Evolutionary conservation across 345 rosid species (phyloP), one percentile per base, ranked within the genome.

Genomic region (thale cress (Arabidopsis thaliana)): DNA sequence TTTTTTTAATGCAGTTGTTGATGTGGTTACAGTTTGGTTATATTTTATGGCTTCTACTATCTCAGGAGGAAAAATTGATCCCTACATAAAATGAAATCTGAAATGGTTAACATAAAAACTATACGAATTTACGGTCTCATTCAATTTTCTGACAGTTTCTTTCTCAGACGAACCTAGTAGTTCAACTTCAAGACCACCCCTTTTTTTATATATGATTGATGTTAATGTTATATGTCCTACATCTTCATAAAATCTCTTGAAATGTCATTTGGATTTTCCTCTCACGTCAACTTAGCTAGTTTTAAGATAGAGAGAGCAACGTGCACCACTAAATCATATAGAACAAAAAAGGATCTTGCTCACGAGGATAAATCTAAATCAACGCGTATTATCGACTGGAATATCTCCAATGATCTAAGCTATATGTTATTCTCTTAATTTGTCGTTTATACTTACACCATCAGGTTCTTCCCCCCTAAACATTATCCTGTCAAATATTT

Each of bases 401-500:
- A 55, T 71, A 71, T 64, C 70, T 63, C 45, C 37, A 56, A 45
- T 49, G 48, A 66, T 45, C 52, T 37, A 41, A 60, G 41, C 9
- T 51, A 33, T 42, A 68, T 76, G 68, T 60, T 61, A 69, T 77
- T 53, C 45, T 6, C 28, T 70, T 46, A 6, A 38, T 63, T 77
- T 70, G 80, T 77, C 80, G 44, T 64, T 28, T 28, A 28, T 28
- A 28, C 32, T 28, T 70, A 77, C 23, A 55, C 50, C 20, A 62
- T 63, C 11, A 64, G 71, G 71, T 70, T 77, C 80, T 37, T 77
- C 72, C 72, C 80, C 80, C 67, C 52, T 61, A 20, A 52, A 23
- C 69, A 69, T 60, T 67, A 41, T 66, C 28, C 12, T 12, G 44
- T 25, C 61, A 20, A 33, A 41, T 61, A 41, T 40, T 38, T 34